These are phyloP conservation scores for Mycena venus DNA, from an alignment of 768 basidiomycete genomes.

Conservation along the genomic window DNA sequence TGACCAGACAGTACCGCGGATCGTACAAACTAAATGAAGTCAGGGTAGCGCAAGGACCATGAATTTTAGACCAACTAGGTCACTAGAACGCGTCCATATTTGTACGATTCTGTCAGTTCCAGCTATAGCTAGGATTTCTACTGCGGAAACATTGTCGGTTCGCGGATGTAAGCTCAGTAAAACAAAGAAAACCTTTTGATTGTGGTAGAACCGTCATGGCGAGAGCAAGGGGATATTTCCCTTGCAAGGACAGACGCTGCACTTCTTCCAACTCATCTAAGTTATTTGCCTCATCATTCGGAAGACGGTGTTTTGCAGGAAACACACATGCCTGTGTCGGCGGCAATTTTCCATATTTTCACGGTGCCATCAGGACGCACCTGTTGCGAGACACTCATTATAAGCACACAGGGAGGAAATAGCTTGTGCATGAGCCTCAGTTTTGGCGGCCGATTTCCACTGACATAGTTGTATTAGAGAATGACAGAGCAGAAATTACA, in stretches of 20 bases:
- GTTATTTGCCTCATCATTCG: slow-evolving; percentile 9
- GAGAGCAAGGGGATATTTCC: slow-evolving; percentile 82
- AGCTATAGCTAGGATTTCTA: slow-evolving; percentile 81
- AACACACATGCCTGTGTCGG: slow-evolving; percentile 41
- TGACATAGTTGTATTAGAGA: slow-evolving; percentile 48
- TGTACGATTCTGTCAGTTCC: slow-evolving; percentile 87
- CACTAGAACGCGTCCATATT: slow-evolving; percentile 80
- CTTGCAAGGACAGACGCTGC: slow-evolving; percentile 75
- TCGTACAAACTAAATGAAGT: slow-evolving; percentile 64
- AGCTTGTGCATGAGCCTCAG: slow-evolving; percentile 76
- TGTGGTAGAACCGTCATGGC: slow-evolving; percentile 75
- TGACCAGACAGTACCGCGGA: slow-evolving; percentile 82
- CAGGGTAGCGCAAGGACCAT: background rate
- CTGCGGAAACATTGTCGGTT: slow-evolving; percentile 45
- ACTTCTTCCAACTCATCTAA: slow-evolving; percentile 55
- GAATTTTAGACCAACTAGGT: slow-evolving; percentile 54
- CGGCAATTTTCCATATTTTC: slow-evolving; percentile 75
- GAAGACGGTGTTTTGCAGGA: background rate
- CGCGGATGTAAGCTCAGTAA: slow-evolving; percentile 4
- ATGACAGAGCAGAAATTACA: slow-evolving; percentile 24
- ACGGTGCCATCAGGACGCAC: slow-evolving; percentile 86
- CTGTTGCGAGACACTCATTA: slow-evolving; percentile 72
- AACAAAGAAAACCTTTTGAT: slow-evolving; percentile 64
- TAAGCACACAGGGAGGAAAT: slow-evolving; percentile 76
- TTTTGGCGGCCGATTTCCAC: slow-evolving; percentile 66